Conservation (phyloP, 768 basidiomycete species). For the Russula griseocarnosa region DNA sequence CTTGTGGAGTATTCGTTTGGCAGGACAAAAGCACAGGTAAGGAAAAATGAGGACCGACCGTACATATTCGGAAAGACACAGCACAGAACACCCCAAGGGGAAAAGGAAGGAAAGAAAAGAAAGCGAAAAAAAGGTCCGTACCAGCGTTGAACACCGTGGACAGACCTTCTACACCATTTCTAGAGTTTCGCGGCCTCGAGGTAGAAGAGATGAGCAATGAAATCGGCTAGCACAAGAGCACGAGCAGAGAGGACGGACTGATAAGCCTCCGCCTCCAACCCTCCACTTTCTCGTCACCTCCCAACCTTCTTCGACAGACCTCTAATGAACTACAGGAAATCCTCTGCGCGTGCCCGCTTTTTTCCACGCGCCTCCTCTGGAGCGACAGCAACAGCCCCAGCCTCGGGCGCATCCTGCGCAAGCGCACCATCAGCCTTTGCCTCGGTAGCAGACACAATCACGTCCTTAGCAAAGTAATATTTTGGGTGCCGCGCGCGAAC, state of each 20-base stretch:
- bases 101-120: slow-evolving; percentile 20
- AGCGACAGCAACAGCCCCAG: slow-evolving; percentile 19
- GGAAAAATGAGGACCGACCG: slow-evolving; percentile 32
- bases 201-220: slow-evolving; percentile 30
- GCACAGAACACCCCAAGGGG: slow-evolving; percentile 4
- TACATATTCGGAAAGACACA: slow-evolving; percentile 28
- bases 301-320: slow-evolving; percentile 5
- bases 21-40: slow-evolving; percentile 22
- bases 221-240: slow-evolving; percentile 23
- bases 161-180: slow-evolving; percentile 12
- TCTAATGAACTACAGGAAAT: slow-evolving; percentile 53
- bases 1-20: slow-evolving; percentile 23
- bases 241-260: slow-evolving; percentile 36
- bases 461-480: slow-evolving; percentile 53
- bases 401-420: slow-evolving; percentile 26
- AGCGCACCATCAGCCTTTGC: slow-evolving; percentile 34
- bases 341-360: slow-evolving; percentile 83
- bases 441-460: slow-evolving; percentile 33
- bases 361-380: slow-evolving; percentile 68
- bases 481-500: slow-evolving; percentile 60
- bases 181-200: slow-evolving; percentile 18
- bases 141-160: slow-evolving; percentile 23
- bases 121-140: slow-evolving; percentile 27
- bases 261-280: slow-evolving; percentile 29
- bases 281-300: slow-evolving; percentile 4